Conservation (phyloP, 2,329 filamentous ascomycete species). For the Bipolaris bicolor region DNA sequence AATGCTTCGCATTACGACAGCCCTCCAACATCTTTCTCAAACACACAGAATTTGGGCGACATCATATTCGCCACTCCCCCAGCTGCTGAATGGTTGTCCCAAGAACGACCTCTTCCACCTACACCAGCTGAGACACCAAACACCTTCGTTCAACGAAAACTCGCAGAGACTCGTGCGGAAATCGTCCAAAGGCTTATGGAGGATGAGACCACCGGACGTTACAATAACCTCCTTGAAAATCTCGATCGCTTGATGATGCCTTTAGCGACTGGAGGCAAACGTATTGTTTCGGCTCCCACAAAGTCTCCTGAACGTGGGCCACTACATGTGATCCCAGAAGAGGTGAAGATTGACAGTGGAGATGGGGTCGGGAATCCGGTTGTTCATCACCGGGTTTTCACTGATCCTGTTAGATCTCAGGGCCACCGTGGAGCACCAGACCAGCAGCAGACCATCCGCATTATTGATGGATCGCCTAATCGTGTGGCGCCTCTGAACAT, state of each 20-base stretch:
- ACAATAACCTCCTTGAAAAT: conserved; percentile 66
- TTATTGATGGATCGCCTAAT: conserved; percentile 61
- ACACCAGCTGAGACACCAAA: conserved; percentile 57
- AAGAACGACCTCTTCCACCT: conserved; percentile 53
- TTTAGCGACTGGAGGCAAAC: conserved; percentile 42
- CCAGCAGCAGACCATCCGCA: conserved; percentile 59
- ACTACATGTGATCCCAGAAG: conserved; percentile 61
- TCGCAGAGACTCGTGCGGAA: conserved; percentile 64
- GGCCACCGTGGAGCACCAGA: conserved; percentile 35
- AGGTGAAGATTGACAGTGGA: conserved; percentile 49
- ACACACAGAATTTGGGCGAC: conserved; percentile 43
- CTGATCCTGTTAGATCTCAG: conserved; percentile 49
- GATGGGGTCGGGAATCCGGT: conserved; percentile 39
- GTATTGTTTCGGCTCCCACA: conserved; percentile 55
- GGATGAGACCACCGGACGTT: conserved; percentile 56
- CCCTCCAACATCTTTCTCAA: conserved; percentile 59
- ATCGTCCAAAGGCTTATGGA: conserved; percentile 60
- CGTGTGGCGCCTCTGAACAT: conserved; percentile 62
- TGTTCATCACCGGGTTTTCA: conserved; percentile 50
- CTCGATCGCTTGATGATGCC: conserved; percentile 63
- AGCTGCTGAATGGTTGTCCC: conserved; percentile 36
- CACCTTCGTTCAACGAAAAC: conserved; percentile 60
- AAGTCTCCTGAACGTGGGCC: conserved; percentile 41
- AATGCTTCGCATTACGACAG: conserved; percentile 55
- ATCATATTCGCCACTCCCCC: conserved; percentile 40